Evolutionary conservation across 2,329 filamentous ascomycete species (phyloP).

Genomic region (Teratosphaeria epicoccoides): DNA sequence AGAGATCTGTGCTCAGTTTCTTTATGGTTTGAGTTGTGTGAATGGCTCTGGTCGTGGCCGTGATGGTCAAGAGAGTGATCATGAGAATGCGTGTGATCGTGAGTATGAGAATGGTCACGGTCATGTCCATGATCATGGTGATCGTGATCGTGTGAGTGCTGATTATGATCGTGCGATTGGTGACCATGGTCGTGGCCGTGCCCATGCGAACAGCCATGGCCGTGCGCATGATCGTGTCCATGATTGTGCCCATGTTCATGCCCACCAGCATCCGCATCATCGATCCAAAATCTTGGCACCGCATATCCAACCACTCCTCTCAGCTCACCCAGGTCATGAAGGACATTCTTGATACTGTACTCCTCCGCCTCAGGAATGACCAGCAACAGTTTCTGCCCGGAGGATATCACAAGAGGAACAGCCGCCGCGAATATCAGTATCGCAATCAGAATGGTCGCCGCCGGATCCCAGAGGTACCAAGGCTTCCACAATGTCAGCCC

Average conservation of each 20-base stretch:
- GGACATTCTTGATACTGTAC: slow-evolving; percentile 74
- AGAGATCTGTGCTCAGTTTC: slow-evolving; percentile 9
- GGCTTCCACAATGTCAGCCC: slow-evolving; percentile 75
- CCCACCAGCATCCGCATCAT: slow-evolving; percentile 26
- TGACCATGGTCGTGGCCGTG: slow-evolving; percentile 35
- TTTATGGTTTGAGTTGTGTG: neutral
- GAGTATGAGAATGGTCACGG: slow-evolving; percentile 24
- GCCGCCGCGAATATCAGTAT: slow-evolving; percentile 88
- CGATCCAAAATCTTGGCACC: slow-evolving; percentile 85
- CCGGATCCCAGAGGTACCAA: slow-evolving; percentile 89
- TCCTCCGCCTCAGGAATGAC: slow-evolving; percentile 77
- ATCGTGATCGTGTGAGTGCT: slow-evolving; percentile 16
- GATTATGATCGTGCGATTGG: slow-evolving; percentile 17
- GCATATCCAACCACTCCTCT: slow-evolving; percentile 77
- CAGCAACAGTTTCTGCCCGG: slow-evolving; percentile 71
- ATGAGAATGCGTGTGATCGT: neutral
- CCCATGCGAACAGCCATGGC: neutral
- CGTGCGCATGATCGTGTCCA: slow-evolving; percentile 35
- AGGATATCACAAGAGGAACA: slow-evolving; percentile 74
- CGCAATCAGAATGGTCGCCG: slow-evolving; percentile 89
- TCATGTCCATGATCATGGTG: too few relatives aligned
- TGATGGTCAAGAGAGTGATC: neutral
- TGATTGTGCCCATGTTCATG: neutral
- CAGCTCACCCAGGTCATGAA: slow-evolving; percentile 72
- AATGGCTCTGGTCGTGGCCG: slow-evolving; percentile 2